Evolutionary conservation across 108 stramenopile genomes (phyloP).

Genomic region (Nannochloropsis salina): DNA sequence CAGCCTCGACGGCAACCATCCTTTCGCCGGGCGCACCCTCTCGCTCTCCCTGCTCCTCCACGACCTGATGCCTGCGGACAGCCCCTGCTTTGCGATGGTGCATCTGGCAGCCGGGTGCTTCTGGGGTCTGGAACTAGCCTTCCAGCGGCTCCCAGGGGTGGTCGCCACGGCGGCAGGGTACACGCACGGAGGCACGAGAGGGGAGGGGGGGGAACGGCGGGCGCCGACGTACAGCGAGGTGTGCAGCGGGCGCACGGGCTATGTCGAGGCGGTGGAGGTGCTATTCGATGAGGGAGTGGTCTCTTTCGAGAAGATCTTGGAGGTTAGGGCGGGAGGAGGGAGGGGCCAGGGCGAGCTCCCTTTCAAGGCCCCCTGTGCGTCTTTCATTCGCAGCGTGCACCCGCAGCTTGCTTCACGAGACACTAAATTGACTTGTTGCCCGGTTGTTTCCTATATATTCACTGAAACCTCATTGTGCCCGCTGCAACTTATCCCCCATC

Average conservation of each 20-base stretch:
- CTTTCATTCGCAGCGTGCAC: no score
- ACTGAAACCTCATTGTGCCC: background rate
- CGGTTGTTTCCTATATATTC: background rate
- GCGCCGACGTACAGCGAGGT: conserved; percentile 21
- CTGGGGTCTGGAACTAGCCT: conserved; percentile 21
- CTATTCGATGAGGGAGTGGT: background rate
- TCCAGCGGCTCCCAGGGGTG: conserved; percentile 20
- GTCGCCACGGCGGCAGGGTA: conserved; percentile 18
- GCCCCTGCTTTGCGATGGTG: background rate
- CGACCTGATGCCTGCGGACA: background rate
- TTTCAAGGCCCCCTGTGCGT: no score
- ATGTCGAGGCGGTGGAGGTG: conserved; percentile 17
- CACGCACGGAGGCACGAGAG: background rate
- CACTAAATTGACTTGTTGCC: background rate
- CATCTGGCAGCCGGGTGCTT: conserved; percentile 18
- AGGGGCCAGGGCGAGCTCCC: no score
- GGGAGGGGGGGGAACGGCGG: background rate
- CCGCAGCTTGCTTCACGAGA: no score
- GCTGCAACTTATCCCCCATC: background rate
- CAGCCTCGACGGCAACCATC: background rate
- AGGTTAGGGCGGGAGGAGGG: background rate
- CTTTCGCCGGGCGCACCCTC: background rate
- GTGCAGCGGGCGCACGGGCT: conserved; percentile 5
- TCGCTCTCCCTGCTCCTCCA: background rate
- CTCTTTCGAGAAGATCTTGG: background rate